Evolutionary conservation across 2,329 filamentous ascomycete genomes (phyloP), one percentile per base, ranked within the genome.

Genomic region (Pestalotiopsis sp.): DNA sequence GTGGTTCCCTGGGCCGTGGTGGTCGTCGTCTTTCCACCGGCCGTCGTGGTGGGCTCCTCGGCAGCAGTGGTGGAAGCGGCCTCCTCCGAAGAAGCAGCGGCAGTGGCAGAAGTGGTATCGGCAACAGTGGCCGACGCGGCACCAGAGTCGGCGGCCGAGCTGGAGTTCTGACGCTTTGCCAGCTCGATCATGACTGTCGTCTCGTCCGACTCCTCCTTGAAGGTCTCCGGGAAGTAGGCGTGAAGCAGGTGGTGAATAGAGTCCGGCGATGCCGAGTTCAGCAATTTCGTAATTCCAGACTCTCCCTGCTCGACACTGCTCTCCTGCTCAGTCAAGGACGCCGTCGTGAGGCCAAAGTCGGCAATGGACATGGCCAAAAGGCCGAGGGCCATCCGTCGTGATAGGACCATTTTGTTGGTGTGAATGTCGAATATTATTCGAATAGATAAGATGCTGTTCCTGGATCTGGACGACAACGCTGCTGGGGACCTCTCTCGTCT

Each of bases 201-300:
- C 71, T 87, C 85, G 78, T 90, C 92, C 68, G 93, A 85, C 69
- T 91, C 91, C 76, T 92, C 87, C 76, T 89, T 86, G 80, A 90
- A 93, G 75, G 88, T 87, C 62, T 86, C 84, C 61, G 88, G 86
- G 67, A 90, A 83, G 74, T 90, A 86, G 70, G 85, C 82, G 78
- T 92, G 90, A 39, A 94, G 84, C 66, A 92, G 87, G 61, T 87
- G 86, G 78, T 93, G 90, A 67, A 95, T 82, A 57, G 87, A 85
- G 63, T 88, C 84, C 67, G 86, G 85, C 25, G 90, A 87, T 68
- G 91, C 81, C 27, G 84, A 83, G 70, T 86, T 82, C 67, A 91
- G 80, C 67, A 90, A 78, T 69, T 88, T 84, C 71, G 86, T 83
- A 80, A 91, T 87, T 20, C 79, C 80, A 62, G 73, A 72, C 61